A percentile compares a stretch with the other conserved stretches of the same genome.
Conservation (phyloP, 2,329 filamentous ascomycete genomes). For the Cryoendolithus antarcticus region DNA sequence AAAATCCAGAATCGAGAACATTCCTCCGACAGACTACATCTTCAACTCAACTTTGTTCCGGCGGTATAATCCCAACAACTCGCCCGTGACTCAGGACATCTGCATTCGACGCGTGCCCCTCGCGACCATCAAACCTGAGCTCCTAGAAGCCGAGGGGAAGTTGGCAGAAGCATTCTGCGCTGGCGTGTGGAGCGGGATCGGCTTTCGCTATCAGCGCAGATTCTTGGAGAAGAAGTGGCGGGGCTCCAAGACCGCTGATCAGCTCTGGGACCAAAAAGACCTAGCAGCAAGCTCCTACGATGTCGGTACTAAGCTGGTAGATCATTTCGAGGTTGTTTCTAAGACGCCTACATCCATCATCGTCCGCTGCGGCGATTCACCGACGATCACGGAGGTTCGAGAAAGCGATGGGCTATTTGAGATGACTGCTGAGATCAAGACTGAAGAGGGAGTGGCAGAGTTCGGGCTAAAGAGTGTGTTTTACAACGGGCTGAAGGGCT, state of each 20-base stretch:
- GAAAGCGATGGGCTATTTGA: constrained; percentile 55
- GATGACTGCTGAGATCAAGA: constrained; percentile 49
- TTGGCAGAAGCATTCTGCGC: constrained; percentile 55
- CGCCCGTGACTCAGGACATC: constrained; percentile 52
- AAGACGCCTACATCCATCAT: constrained; percentile 49
- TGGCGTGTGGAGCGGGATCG: constrained; percentile 48
- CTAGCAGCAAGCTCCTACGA: constrained; percentile 46
- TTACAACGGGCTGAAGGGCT: constrained; percentile 37
- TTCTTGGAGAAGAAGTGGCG: constrained; percentile 49
- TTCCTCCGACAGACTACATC: constrained; percentile 49
- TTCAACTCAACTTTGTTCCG: constrained; percentile 46
- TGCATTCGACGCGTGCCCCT: constrained; percentile 52
- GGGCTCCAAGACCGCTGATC: constrained; percentile 40
- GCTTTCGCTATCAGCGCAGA: constrained; percentile 46
- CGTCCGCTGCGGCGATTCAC: constrained; percentile 54
- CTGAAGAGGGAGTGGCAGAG: constrained; percentile 47
- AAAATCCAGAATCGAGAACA: constrained; percentile 44
- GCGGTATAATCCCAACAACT: constrained; percentile 49
- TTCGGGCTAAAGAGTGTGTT: constrained; percentile 54
- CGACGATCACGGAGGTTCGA: constrained; percentile 43
- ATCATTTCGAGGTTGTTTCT: constrained; percentile 61
- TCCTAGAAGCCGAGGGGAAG: constrained; percentile 49
- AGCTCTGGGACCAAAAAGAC: constrained; percentile 49
- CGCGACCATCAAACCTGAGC: constrained; percentile 49
- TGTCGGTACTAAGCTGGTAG: constrained; percentile 51